phyloP scores from a whole-genome alignment of 768 basidiomycete species.

The Amanita brunnescens region DNA sequence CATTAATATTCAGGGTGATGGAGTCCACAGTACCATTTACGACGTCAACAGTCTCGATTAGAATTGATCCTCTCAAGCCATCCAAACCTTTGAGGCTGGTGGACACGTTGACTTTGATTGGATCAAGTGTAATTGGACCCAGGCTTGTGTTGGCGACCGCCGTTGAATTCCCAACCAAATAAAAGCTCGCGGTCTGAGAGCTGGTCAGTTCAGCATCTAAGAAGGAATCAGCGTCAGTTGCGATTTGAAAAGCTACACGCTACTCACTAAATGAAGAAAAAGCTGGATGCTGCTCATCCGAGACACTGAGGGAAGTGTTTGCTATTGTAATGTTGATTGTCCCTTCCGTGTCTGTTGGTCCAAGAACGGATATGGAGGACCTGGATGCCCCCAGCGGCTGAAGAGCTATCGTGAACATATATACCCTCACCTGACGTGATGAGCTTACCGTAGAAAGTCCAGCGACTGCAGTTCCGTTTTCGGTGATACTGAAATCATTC shows the following conservation, averaged over 20 bases:
- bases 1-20: conserved; percentile 50
- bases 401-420: neutral
- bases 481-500: conserved; percentile 56
- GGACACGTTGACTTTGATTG: conserved; percentile 65
- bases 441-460: conserved; percentile 47
- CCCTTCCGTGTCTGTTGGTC: conserved; percentile 48
- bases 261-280: conserved; percentile 56
- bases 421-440: neutral
- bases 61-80: conserved; percentile 48
- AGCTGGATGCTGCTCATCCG: conserved; percentile 34
- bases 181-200: conserved; percentile 37
- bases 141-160: conserved; percentile 54
- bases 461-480: conserved; percentile 43
- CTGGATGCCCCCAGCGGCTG: conserved; percentile 57
- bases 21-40: conserved; percentile 51
- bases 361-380: conserved; percentile 47
- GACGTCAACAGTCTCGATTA: conserved; percentile 56
- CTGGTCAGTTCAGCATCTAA: conserved; percentile 52
- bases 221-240: conserved; percentile 1
- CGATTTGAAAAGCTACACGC: neutral
- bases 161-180: conserved; percentile 48
- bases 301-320: conserved; percentile 41
- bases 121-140: conserved; percentile 59
- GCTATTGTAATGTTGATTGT: conserved; percentile 55
- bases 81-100: conserved; percentile 50